A percentile compares a stretch with the other conserved stretches of the same genome.
Conservation (phyloP, 495 filamentous ascomycete species). For the Physcia stellaris region DNA sequence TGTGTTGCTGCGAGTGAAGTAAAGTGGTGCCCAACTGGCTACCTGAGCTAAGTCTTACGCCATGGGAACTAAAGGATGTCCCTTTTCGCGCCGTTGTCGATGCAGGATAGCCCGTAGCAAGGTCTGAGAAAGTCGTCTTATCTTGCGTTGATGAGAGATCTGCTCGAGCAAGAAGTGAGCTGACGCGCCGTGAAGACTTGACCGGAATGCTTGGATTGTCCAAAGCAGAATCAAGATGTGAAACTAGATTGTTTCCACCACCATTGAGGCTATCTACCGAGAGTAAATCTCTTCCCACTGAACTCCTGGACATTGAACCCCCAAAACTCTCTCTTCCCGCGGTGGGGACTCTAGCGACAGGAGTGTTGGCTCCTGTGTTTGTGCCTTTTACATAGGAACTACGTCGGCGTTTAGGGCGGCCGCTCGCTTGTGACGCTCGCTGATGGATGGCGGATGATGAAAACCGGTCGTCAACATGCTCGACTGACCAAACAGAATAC, state of each 20-base stretch:
- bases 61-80: slow-evolving; percentile 63
- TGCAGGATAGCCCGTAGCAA: slow-evolving; percentile 35
- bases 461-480: slow-evolving; percentile 45
- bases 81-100: slow-evolving; percentile 39
- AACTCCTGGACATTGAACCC: slow-evolving; percentile 28
- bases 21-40: slow-evolving; percentile 26
- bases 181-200: slow-evolving; percentile 74
- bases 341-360: slow-evolving; percentile 37
- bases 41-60: slow-evolving; percentile 45
- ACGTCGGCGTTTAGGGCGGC: slow-evolving; percentile 51
- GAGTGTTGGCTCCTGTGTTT: slow-evolving; percentile 68
- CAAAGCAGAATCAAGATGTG: slow-evolving; percentile 66
- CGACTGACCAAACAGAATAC: slow-evolving; percentile 68
- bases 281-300: slow-evolving; percentile 18
- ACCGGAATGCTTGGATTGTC: slow-evolving; percentile 50
- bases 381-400: slow-evolving; percentile 76
- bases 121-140: slow-evolving; percentile 58
- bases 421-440: slow-evolving; percentile 33
- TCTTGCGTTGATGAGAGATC: slow-evolving; percentile 72
- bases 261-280: slow-evolving; percentile 30
- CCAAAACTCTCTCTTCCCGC: slow-evolving; percentile 45
- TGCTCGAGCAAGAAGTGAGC: slow-evolving; percentile 81
- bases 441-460: slow-evolving; percentile 37
- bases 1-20: slow-evolving; percentile 20
- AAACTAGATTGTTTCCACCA: slow-evolving; percentile 47